Conservation (phyloP, 805 yeast genomes). For the Lipomyces spencermartinsiae region DNA sequence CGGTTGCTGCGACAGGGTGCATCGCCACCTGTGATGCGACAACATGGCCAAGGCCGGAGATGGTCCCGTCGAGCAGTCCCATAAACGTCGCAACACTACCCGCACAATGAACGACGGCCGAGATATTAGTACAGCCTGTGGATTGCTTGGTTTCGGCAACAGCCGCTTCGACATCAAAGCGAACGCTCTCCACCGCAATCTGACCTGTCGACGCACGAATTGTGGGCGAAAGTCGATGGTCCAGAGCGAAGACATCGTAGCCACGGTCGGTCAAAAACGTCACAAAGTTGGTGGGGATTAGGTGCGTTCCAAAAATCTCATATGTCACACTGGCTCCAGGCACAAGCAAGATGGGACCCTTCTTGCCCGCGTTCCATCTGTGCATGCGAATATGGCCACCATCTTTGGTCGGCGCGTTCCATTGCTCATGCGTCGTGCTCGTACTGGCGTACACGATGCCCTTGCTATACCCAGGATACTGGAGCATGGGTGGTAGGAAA, state of each 20-base stretch:
- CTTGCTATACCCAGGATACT: background rate
- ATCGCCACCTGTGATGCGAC: conserved; percentile 1
- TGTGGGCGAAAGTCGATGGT: conserved; percentile 1
- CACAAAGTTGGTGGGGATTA: background rate
- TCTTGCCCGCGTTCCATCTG: conserved; percentile 1
- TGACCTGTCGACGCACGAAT: background rate
- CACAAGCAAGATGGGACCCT: background rate
- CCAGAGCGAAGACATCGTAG: background rate
- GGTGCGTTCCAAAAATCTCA: background rate
- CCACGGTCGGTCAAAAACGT: background rate
- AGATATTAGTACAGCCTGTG: background rate
- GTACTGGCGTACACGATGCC: background rate
- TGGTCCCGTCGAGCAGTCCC: background rate
- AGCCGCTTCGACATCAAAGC: conserved; percentile 1
- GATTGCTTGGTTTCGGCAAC: background rate
- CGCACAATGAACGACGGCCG: background rate
- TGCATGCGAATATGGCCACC: background rate
- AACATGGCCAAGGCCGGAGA: background rate
- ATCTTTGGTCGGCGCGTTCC: background rate
- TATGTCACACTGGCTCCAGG: background rate
- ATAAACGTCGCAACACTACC: background rate
- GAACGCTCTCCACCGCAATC: conserved; percentile 5
- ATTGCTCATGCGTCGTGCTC: background rate
- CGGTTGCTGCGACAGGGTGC: background rate
- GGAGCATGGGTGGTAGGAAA: background rate